Conservation (phyloP, 2,329 filamentous ascomycete species). For the Graphilbum fragrans region DNA sequence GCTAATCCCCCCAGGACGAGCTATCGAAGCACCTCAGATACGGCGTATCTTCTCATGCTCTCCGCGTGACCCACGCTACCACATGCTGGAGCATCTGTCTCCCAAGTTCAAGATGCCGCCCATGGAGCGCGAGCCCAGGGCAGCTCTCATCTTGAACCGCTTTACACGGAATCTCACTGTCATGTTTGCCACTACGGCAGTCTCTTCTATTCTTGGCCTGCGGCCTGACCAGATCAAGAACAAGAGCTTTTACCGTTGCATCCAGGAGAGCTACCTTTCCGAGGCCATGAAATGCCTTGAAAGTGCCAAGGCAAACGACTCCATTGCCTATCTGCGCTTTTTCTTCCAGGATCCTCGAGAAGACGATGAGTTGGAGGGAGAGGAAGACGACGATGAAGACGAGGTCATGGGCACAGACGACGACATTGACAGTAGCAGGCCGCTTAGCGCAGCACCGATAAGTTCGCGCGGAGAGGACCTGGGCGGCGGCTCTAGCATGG, state of each 20-base stretch:
- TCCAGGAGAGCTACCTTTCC: constrained; percentile 61
- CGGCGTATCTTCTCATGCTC: constrained; percentile 72
- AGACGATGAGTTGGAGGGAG: constrained; percentile 33
- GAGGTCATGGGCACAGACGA: too few species aligned
- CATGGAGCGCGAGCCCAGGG: constrained; percentile 63
- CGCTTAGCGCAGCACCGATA: not conserved
- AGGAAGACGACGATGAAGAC: too few species aligned
- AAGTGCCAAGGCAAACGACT: constrained; percentile 80
- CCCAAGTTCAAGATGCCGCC: constrained; percentile 60
- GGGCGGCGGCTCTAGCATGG: constrained; percentile 6
- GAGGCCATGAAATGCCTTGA: constrained; percentile 72
- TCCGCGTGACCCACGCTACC: constrained; percentile 71
- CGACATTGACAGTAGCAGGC: constrained; percentile 24
- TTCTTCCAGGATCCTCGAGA: constrained; percentile 66
- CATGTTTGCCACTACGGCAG: constrained; percentile 75
- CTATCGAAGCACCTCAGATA: constrained; percentile 64
- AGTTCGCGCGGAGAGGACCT: too few species aligned
- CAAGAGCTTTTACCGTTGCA: constrained; percentile 80
- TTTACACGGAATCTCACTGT: constrained; percentile 74
- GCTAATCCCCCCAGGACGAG: constrained; percentile 45
- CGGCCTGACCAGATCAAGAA: constrained; percentile 56
- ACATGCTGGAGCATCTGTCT: constrained; percentile 79
- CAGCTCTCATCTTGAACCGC: constrained; percentile 73
- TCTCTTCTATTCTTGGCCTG: constrained; percentile 65
- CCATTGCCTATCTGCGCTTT: constrained; percentile 80